These are phyloP conservation scores for Pseudogymnoascus sp. DNA, from an alignment of 2,329 filamentous ascomycete species.

Conservation along the genomic window DNA sequence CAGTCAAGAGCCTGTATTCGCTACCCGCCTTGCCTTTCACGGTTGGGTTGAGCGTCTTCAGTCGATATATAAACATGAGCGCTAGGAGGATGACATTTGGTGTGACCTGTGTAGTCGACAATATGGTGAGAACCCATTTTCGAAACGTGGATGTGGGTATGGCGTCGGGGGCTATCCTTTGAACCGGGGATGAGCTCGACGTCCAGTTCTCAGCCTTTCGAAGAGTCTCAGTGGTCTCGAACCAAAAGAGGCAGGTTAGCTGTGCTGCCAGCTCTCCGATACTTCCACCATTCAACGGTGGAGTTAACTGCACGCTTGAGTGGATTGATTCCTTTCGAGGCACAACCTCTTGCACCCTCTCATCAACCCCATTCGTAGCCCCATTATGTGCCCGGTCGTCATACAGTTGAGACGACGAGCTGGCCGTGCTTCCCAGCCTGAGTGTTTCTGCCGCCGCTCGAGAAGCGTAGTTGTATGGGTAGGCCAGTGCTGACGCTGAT, in stretches of 20 bases:
- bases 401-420: constrained; percentile 12
- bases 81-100: constrained; percentile 91
- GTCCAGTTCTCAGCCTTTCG: constrained; percentile 56
- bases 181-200: constrained; percentile 34
- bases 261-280: constrained; percentile 77
- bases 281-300: constrained; percentile 68
- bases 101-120: constrained; percentile 91
- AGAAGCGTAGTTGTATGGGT: constrained; percentile 14
- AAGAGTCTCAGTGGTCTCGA: constrained; percentile 76
- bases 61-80: constrained; percentile 81
- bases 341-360: constrained; percentile 19
- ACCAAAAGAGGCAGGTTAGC: constrained; percentile 98
- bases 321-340: constrained; percentile 21
- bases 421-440: constrained; percentile 14
- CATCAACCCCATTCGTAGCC: background rate
- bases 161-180: constrained; percentile 60
- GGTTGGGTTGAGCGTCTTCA: constrained; percentile 82
- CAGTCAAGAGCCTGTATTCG: constrained; percentile 85
- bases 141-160: constrained; percentile 71
- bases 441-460: constrained; percentile 20
- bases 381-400: constrained; percentile 3
- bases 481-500: constrained; percentile 10
- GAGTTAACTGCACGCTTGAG: constrained; percentile 56
- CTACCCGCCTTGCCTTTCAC: constrained; percentile 90
- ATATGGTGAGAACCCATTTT: constrained; percentile 87